A percentile compares a stretch with the other conserved stretches of the same genome.
These are phyloP conservation scores for Periglandula ipomoeae DNA, from an alignment of 2,329 filamentous ascomycete species.

Conservation along the genomic window DNA sequence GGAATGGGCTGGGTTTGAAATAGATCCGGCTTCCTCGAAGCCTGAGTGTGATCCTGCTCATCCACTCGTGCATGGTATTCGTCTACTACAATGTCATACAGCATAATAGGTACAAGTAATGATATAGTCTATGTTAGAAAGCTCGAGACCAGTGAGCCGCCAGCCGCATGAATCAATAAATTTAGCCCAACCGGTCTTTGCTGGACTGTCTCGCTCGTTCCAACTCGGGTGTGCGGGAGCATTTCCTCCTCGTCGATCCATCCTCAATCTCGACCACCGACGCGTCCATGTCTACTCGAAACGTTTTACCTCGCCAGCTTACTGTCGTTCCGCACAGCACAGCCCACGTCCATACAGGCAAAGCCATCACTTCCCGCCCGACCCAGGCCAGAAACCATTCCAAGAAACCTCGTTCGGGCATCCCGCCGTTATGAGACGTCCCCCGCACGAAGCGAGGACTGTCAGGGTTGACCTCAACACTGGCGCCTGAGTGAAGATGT, in stretches of 20 bases:
- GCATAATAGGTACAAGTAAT: slow-evolving; percentile 1
- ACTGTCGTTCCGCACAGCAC: slow-evolving; percentile 83
- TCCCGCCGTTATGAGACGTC: slow-evolving; percentile 24
- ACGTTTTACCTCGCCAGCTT: slow-evolving; percentile 75
- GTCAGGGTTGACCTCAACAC: slow-evolving; percentile 60
- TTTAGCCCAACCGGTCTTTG: slow-evolving; percentile 19
- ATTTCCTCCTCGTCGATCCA: not conserved
- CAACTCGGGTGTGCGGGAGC: slow-evolving; percentile 13
- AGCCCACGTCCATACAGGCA: slow-evolving; percentile 86
- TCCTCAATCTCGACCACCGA: slow-evolving; percentile 47
- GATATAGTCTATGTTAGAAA: not conserved
- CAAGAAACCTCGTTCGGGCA: slow-evolving; percentile 45
- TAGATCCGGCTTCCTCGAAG: no score
- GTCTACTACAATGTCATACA: not conserved
- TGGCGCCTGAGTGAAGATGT: slow-evolving; percentile 63
- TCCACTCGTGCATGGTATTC: not conserved
- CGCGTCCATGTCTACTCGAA: slow-evolving; percentile 77
- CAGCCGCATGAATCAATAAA: not conserved
- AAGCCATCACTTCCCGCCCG: slow-evolving; percentile 69
- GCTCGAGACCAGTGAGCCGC: not conserved
- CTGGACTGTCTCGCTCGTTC: slow-evolving; percentile 14
- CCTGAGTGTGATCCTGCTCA: no score
- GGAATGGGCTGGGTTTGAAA: no score
- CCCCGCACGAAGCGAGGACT: slow-evolving; percentile 66
- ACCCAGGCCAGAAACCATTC: slow-evolving; percentile 80